Evolutionary conservation across 2,329 filamentous ascomycete species (phyloP).

Genomic region (Talaromyces sp.): DNA sequence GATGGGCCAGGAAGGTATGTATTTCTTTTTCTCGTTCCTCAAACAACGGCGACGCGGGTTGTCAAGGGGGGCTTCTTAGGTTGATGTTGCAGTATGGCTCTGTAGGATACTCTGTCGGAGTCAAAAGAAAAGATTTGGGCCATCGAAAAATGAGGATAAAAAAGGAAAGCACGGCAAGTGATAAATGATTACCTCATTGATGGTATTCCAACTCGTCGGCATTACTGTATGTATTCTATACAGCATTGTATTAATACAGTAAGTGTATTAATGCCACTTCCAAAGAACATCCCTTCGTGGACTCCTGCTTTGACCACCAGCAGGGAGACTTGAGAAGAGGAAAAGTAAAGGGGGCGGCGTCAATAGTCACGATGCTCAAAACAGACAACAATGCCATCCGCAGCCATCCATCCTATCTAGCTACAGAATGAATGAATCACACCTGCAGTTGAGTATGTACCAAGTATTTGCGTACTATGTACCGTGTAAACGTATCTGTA

Average conservation of each 20-base stretch:
- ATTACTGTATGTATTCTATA: not conserved
- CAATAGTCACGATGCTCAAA: not conserved
- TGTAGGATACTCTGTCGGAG: not conserved
- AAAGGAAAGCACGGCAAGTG: slow-evolving; percentile 2
- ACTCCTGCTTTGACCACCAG: not conserved
- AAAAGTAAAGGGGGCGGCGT: not conserved
- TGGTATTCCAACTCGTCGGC: not conserved
- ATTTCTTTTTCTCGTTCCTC: not conserved
- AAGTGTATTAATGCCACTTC: not conserved
- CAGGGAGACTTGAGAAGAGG: too few relatives aligned
- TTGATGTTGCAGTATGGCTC: not conserved
- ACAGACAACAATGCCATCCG: not conserved
- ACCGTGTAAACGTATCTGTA: not conserved
- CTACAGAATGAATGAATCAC: not conserved
- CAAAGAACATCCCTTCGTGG: not conserved
- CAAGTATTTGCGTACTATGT: not conserved
- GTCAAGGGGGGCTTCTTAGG: not conserved
- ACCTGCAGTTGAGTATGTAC: not conserved
- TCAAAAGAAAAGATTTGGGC: not conserved
- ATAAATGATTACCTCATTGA: slow-evolving; percentile 14
- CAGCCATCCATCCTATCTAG: not conserved
- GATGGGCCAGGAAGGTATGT: not conserved
- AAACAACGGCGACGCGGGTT: not conserved
- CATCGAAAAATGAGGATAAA: not conserved
- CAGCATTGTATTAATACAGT: not conserved